phyloP scores from a whole-genome alignment of 345 rosid genomes.

The Eutrema heterophyllum region DNA sequence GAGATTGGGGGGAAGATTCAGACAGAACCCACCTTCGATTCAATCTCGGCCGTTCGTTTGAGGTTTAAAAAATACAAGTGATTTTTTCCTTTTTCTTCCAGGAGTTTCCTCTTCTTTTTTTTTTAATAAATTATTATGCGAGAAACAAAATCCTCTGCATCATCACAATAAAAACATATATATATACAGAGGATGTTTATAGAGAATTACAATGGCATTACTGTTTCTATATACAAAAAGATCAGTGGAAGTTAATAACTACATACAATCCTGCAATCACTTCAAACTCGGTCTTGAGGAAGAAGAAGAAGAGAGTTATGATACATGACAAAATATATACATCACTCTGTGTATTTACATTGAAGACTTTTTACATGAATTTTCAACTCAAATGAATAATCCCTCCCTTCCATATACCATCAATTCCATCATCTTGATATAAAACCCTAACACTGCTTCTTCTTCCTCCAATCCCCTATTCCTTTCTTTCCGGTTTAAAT shows the following conservation, averaged over 20 bases:
- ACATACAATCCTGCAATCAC: slow-evolving; percentile 27
- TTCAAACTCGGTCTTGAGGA: slow-evolving; percentile 4
- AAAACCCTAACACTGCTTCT: background rate
- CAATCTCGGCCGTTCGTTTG: too few relatives aligned
- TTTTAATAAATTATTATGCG: too few relatives aligned
- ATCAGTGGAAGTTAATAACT: slow-evolving; percentile 16
- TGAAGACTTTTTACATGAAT: too few relatives aligned
- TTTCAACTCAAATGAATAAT: background rate
- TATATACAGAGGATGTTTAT: background rate
- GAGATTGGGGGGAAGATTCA: too few relatives aligned
- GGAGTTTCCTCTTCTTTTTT: too few relatives aligned
- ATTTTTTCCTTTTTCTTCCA: too few relatives aligned
- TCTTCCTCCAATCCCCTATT: background rate
- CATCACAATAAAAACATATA: background rate
- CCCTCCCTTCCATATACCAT: too few relatives aligned
- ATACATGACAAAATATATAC: slow-evolving; percentile 20
- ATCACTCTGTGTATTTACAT: slow-evolving; percentile 28
- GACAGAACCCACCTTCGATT: too few relatives aligned
- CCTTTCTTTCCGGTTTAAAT: too few relatives aligned
- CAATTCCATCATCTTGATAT: slow-evolving; percentile 13
- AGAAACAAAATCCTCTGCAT: too few relatives aligned
- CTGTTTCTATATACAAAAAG: slow-evolving; percentile 16
- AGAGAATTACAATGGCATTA: slow-evolving; percentile 9
- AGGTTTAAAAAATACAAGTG: too few relatives aligned
- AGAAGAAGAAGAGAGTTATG: background rate